Percentiles rank a stretch among this genome's conserved stretches.
Conservation (phyloP, 2,329 filamentous ascomycete species). For the Penicillium sclerotigenum region DNA sequence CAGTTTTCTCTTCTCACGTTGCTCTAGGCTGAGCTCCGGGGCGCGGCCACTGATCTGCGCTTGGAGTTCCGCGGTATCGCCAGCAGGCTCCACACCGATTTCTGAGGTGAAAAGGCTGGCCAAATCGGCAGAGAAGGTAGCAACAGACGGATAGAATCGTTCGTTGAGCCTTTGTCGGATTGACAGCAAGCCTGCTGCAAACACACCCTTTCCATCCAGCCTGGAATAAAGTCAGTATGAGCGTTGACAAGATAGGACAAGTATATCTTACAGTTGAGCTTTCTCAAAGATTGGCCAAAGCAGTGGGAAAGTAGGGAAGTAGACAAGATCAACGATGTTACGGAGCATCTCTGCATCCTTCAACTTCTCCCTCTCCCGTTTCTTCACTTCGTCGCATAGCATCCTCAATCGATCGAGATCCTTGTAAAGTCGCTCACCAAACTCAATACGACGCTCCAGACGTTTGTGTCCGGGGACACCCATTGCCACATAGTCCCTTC, state of each 20-base stretch:
- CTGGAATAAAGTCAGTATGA: conserved; percentile 26
- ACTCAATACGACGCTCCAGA: conserved; percentile 79
- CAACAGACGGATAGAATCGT: conserved; percentile 59
- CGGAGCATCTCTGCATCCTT: conserved; percentile 72
- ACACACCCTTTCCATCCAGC: conserved; percentile 54
- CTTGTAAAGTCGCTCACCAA: conserved; percentile 61
- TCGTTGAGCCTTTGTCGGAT: conserved; percentile 54
- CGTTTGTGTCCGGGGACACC: conserved; percentile 76
- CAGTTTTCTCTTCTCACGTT: conserved; percentile 77
- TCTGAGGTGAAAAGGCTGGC: conserved; percentile 55
- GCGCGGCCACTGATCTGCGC: conserved; percentile 50
- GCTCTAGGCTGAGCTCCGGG: conserved; percentile 55
- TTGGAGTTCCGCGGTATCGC: conserved; percentile 48
- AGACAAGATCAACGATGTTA: conserved; percentile 80
- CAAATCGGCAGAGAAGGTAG: conserved; percentile 59
- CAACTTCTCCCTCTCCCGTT: conserved; percentile 74
- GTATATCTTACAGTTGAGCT: conserved; percentile 68
- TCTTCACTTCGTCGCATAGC: conserved; percentile 67
- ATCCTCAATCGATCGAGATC: conserved; percentile 75
- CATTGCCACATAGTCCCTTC: conserved; percentile 94
- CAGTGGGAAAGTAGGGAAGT: conserved; percentile 80
- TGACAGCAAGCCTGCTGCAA: conserved; percentile 52
- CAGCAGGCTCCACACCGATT: conserved; percentile 49
- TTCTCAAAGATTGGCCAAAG: conserved; percentile 76
- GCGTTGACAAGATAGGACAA: background rate